A percentile compares a stretch with the other conserved stretches of the same genome.
Evolutionary conservation across 2,329 filamentous ascomycete genomes (phyloP).

Genomic region (Sporothrix mexicana): DNA sequence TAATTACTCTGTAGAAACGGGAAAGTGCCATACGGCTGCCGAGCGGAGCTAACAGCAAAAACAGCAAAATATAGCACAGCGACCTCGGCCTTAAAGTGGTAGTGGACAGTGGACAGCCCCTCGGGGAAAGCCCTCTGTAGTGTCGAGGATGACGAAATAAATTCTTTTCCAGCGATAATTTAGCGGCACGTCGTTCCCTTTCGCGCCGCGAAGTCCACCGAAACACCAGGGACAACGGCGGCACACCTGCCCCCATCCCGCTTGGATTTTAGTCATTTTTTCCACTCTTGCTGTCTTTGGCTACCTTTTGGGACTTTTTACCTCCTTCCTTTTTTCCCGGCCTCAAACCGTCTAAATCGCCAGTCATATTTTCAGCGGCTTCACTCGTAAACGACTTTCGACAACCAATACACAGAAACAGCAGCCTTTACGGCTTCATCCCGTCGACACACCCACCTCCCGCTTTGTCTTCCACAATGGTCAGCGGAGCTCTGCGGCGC

Average conservation of each 20-base stretch:
- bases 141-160: conserved; percentile 5
- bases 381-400: conserved; percentile 3
- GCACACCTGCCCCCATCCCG: not conserved
- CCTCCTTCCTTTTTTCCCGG: conserved; percentile 16
- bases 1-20: no score
- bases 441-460: not conserved
- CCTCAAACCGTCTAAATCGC: conserved; percentile 9
- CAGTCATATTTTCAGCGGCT: conserved; percentile 29
- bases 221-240: not conserved
- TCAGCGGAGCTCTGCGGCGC: conserved; percentile 36
- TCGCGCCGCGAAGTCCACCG: not conserved
- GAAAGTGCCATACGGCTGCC: conserved; percentile 22
- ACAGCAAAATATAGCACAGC: not conserved
- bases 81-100: conserved; percentile 10
- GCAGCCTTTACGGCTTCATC: not conserved
- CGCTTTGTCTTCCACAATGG: conserved; percentile 33
- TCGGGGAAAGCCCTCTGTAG: not conserved
- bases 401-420: not conserved
- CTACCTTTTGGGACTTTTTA: not conserved
- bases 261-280: not conserved
- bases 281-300: not conserved
- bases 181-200: not conserved
- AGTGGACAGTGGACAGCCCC: not conserved
- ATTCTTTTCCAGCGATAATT: not conserved
- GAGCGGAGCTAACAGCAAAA: not conserved